Evolutionary conservation across 1,284 basidiomycete species (phyloP), one percentile per base, ranked within the genome.

Genomic region (Malassezia pachydermatis): DNA sequence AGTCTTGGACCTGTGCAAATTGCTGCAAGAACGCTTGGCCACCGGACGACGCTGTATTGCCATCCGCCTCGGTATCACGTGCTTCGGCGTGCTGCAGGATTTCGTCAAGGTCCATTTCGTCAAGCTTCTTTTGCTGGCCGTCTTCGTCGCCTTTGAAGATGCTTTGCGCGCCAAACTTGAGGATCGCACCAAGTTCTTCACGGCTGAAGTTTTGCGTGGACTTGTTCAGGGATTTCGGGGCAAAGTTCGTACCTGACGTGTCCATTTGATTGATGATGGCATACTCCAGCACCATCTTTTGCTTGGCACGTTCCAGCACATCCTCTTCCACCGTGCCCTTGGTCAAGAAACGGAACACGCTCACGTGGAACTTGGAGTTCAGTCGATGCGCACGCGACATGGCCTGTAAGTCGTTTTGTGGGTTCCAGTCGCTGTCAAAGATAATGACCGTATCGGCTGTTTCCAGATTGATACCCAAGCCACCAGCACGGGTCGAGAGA

Each of bases 251-350:
- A 59, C 95, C 94, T 29, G 89, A 90, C 24, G 94, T 99, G 75
- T 99, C 94, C 84, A 98, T 95, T 75, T 98, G 92, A 75, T 95
- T 92, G 77, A 99, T 96, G 76, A 99, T 96, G 43, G 92, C 94
- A 76, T 98, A 96, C 74, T 99, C 94, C 60, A 99, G 77, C 47
- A 98, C 88, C 92, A 98, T 98, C 78, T 98, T 98, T 76, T 90
- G 86, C 79, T 94, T 92, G 16, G 94, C 94, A 35, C 90, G 81
- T 75, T 99, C 92, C 33, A 99, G 79, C 20, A 98, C 86, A 67
- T 98, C 92, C 75, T 98, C 94, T 74, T 98, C 94, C 78, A 98
- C 90, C 13, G 92, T 98, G 70, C 95, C 92, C 76, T 98, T 96
- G 68, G 88, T 92, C 66, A 99, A 88, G 69, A 98, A 75, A 34